Percentiles rank a stretch among this genome's conserved stretches.
phyloP scores from a whole-genome alignment of 2,329 filamentous ascomycete species.

The Ustilaginoidea virens region DNA sequence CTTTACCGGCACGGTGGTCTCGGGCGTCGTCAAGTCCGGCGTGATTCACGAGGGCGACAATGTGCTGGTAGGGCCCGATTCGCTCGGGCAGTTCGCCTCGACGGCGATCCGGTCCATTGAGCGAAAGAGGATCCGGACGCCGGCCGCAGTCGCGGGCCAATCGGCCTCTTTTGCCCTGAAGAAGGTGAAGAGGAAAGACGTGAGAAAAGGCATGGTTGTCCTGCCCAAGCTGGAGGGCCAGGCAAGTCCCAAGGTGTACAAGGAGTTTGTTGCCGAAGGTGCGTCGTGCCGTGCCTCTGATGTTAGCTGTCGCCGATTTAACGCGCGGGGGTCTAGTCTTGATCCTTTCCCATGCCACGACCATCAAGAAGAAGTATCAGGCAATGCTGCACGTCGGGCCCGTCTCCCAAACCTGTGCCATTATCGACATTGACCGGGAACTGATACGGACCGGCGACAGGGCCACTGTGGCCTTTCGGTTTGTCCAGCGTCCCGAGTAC shows the following conservation, averaged over 20 bases:
- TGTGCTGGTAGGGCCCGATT: constrained; percentile 80
- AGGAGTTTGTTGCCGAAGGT: constrained; percentile 69
- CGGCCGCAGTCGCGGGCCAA: constrained; percentile 78
- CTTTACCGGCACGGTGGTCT: constrained; percentile 91
- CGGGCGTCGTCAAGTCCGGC: constrained; percentile 78
- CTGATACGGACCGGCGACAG: constrained; percentile 90
- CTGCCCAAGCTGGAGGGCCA: constrained; percentile 67
- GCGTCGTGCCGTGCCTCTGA: constrained; percentile 8
- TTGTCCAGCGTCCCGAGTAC: constrained; percentile 89
- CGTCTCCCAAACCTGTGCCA: constrained; percentile 87
- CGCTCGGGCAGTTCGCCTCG: constrained; percentile 72
- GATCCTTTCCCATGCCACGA: constrained; percentile 89
- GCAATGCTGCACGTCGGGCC: constrained; percentile 96
- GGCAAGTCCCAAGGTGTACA: constrained; percentile 52
- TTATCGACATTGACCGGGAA: constrained; percentile 93
- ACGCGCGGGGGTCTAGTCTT: constrained; percentile 41
- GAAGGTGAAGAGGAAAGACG: constrained; percentile 75
- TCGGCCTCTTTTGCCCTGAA: constrained; percentile 85
- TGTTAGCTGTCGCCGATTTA: not conserved
- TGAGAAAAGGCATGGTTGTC: constrained; percentile 96
- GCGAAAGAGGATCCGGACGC: constrained; percentile 79
- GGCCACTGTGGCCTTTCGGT: constrained; percentile 87
- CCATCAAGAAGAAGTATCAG: constrained; percentile 93
- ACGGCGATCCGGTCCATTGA: constrained; percentile 89
- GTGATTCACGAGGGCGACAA: constrained; percentile 82